Evolutionary conservation across 1,284 basidiomycete species (phyloP).

Genomic region (Flammula alnicola): DNA sequence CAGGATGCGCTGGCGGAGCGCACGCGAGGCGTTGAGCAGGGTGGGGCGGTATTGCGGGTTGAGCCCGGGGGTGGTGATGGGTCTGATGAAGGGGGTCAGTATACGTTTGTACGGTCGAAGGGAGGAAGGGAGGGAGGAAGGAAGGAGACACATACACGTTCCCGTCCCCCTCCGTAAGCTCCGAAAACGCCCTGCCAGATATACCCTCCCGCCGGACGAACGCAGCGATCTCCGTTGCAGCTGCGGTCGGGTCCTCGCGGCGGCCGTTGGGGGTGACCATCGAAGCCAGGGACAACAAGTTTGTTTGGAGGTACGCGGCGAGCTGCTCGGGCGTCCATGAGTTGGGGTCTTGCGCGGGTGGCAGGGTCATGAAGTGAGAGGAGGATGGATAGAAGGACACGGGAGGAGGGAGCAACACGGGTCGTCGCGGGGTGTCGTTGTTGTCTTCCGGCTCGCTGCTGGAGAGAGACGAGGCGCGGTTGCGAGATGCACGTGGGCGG

Average conservation of each 20-base stretch:
- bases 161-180: constrained; percentile 59
- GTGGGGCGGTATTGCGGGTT: too few relatives aligned
- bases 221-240: constrained; percentile 50
- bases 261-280: too few relatives aligned
- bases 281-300: too few relatives aligned
- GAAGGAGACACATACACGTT: constrained; percentile 21
- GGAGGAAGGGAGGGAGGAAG: constrained; percentile 9
- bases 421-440: constrained; percentile 12
- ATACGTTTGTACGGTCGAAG: constrained; percentile 4
- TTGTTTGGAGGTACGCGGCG: too few relatives aligned
- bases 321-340: too few relatives aligned
- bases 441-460: constrained; percentile 9
- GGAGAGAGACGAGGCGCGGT: constrained; percentile 5
- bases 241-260: constrained; percentile 43
- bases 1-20: constrained; percentile 58
- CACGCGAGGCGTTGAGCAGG: constrained; percentile 55
- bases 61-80: constrained; percentile 56
- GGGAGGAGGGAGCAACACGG: neutral
- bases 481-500: constrained; percentile 3
- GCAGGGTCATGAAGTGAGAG: too few relatives aligned
- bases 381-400: too few relatives aligned
- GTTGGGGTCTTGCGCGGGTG: too few relatives aligned
- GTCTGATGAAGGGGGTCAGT: constrained; percentile 43
- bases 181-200: constrained; percentile 54
- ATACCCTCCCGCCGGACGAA: constrained; percentile 54